phyloP scores from a whole-genome alignment of 768 basidiomycete species.

The Pulveroboletus frians region DNA sequence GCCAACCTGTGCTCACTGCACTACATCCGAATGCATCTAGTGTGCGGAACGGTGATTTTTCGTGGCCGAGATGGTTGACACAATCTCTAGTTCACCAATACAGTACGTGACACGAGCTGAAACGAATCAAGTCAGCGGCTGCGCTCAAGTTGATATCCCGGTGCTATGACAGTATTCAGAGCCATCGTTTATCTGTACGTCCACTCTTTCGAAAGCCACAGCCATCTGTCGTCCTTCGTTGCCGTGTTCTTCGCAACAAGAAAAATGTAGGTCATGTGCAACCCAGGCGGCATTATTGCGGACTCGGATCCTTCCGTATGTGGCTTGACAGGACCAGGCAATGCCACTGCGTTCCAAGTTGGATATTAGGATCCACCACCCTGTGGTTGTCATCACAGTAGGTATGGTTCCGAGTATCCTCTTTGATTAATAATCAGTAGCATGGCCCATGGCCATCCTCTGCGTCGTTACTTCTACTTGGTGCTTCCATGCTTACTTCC shows the following conservation, averaged over 20 bases:
- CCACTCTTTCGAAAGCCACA: neutral
- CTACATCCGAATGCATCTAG: neutral
- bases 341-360: neutral
- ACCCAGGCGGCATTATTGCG: neutral
- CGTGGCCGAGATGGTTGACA: neutral
- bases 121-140: neutral
- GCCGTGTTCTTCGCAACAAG: neutral
- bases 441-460: slow-evolving; percentile 13
- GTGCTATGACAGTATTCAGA: neutral
- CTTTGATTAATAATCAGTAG: neutral
- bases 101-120: neutral
- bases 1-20: slow-evolving; percentile 4
- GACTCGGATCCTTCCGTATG: neutral
- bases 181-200: neutral
- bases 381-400: slow-evolving; percentile 13
- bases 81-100: neutral
- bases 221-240: neutral
- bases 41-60: neutral
- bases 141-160: neutral
- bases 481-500: slow-evolving; percentile 9
- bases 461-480: neutral
- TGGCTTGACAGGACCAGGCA: neutral
- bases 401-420: neutral
- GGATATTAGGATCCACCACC: slow-evolving; percentile 15
- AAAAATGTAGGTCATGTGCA: neutral